Percentiles rank a stretch among this genome's conserved stretches.
Evolutionary conservation across 495 filamentous ascomycete species (phyloP).

Genomic region (Daldinia childiae): DNA sequence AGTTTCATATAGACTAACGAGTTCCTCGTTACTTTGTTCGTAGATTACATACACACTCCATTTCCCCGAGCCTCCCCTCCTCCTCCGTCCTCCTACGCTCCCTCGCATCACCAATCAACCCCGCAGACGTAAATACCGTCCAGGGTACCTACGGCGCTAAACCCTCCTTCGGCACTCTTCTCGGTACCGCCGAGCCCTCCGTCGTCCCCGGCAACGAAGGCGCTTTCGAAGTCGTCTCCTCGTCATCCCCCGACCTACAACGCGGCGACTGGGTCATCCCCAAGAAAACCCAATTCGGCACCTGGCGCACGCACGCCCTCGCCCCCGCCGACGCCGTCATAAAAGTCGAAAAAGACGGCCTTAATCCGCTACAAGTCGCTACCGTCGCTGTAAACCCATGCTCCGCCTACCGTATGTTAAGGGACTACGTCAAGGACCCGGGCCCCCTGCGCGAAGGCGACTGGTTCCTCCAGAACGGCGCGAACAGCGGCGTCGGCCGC

Average conservation of each 20-base stretch:
- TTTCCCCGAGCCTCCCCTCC: conserved; percentile 79
- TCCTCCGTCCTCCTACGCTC: conserved; percentile 71
- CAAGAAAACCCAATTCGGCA: conserved; percentile 79
- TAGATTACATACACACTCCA: conserved; percentile 83
- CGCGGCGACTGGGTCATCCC: conserved; percentile 93
- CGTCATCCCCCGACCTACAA: conserved; percentile 62
- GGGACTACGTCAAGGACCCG: conserved; percentile 72
- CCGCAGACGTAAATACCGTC: conserved; percentile 92
- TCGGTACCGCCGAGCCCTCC: conserved; percentile 77
- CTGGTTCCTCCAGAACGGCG: conserved; percentile 97
- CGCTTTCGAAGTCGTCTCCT: conserved; percentile 81
- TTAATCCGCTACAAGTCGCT: conserved; percentile 78
- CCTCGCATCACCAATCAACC: conserved; percentile 92
- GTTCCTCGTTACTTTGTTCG: not conserved
- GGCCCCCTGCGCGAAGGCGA: conserved; percentile 63
- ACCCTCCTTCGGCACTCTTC: conserved; percentile 73
- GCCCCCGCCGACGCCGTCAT: conserved; percentile 67
- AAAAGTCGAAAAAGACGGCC: conserved; percentile 70
- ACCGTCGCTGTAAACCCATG: conserved; percentile 92
- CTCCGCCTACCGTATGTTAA: conserved; percentile 91
- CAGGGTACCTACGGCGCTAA: conserved; percentile 95
- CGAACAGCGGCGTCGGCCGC: conserved; percentile 89
- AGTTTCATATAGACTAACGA: conserved; percentile 4
- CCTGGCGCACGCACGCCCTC: conserved; percentile 90
- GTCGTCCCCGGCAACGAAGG: conserved; percentile 82